Evolutionary conservation across 2,329 filamentous ascomycete species (phyloP).

Genomic region (Lachnellula subtilissima): DNA sequence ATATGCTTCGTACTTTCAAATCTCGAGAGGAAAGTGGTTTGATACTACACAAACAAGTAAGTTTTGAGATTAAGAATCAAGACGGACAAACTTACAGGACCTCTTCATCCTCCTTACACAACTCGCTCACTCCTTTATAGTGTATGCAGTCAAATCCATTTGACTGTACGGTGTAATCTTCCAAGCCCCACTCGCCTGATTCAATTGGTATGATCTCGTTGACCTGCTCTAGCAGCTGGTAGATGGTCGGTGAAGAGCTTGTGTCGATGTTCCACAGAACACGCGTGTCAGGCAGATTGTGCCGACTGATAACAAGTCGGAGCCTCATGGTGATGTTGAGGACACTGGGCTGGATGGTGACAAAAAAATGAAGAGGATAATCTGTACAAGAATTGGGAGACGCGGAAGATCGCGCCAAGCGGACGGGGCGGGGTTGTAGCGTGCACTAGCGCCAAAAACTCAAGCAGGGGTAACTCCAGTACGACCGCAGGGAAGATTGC

Average conservation of each 20-base stretch:
- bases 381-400: not conserved
- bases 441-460: not conserved
- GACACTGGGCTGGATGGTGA: slow-evolving; percentile 2
- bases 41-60: slow-evolving; percentile 50
- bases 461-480: too few species aligned
- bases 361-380: not conserved
- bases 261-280: slow-evolving; percentile 64
- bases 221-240: slow-evolving; percentile 71
- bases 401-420: not conserved
- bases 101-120: slow-evolving; percentile 79
- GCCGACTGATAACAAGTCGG: slow-evolving; percentile 66
- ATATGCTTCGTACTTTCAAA: slow-evolving; percentile 64
- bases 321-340: slow-evolving; percentile 55
- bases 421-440: not conserved
- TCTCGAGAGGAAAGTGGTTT: slow-evolving; percentile 73
- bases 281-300: slow-evolving; percentile 66
- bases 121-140: slow-evolving; percentile 64
- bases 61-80: not conserved
- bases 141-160: slow-evolving; percentile 78
- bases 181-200: slow-evolving; percentile 70
- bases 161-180: slow-evolving; percentile 84
- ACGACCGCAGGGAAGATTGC: too few species aligned
- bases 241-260: slow-evolving; percentile 57
- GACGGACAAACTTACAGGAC: slow-evolving; percentile 58
- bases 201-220: slow-evolving; percentile 80